Percentiles rank a stretch among this genome's conserved stretches.
phyloP scores from a whole-genome alignment of 2,329 filamentous ascomycete species.

The Trichoderma atrobrunneum region DNA sequence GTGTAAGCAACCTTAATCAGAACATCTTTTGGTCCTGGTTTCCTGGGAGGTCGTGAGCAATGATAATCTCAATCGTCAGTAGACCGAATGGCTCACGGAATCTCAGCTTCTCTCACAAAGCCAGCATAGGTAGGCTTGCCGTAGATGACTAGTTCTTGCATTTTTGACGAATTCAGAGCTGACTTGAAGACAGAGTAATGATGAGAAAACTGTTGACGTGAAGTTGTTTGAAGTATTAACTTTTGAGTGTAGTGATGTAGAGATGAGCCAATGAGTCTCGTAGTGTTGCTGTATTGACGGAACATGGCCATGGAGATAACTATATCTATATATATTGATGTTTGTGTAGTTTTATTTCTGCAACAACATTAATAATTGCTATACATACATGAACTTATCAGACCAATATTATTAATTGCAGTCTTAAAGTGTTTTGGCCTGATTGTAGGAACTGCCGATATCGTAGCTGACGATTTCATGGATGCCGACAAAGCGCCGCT shows the following conservation, averaged over 20 bases:
- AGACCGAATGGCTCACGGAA: neutral
- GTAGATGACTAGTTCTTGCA: neutral
- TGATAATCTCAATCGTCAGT: neutral
- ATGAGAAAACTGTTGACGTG: neutral
- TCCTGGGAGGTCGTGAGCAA: neutral
- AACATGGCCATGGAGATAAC: neutral
- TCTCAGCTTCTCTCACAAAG: neutral
- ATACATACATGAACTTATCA: neutral
- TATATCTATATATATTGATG: neutral
- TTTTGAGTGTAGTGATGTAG: neutral
- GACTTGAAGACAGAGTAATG: neutral
- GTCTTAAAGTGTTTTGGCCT: neutral
- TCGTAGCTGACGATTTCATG: neutral
- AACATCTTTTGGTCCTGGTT: constrained; percentile 21
- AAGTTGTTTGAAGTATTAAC: neutral
- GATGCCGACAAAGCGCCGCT: neutral
- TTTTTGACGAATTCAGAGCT: neutral
- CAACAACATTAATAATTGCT: neutral
- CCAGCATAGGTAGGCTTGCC: neutral
- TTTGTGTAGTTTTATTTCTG: neutral
- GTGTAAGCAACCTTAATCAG: constrained; percentile 25
- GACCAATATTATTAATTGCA: neutral
- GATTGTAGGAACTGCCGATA: neutral
- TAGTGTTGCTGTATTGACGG: neutral
- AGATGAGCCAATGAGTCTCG: neutral